These are phyloP conservation scores for Fusarium dimerum DNA, from an alignment of 2,329 filamentous ascomycete species.

Conservation along the genomic window DNA sequence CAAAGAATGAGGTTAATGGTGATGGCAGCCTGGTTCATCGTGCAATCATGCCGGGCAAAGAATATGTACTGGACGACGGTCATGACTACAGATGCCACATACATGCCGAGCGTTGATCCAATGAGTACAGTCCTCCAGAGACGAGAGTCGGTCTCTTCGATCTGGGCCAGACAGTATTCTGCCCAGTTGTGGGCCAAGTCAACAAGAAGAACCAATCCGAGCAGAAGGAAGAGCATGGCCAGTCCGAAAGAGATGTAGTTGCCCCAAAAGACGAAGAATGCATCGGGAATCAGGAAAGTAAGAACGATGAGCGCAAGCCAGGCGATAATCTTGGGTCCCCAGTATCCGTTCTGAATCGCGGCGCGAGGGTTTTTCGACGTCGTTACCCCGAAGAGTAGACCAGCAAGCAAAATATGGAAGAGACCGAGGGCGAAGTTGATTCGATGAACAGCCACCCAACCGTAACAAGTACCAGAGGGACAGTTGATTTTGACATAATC, in stretches of 20 bases:
- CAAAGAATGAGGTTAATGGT: slow-evolving; percentile 89
- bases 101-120: slow-evolving; percentile 92
- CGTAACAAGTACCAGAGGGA: slow-evolving; percentile 86
- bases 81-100: slow-evolving; percentile 86
- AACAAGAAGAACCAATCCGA: slow-evolving; percentile 89
- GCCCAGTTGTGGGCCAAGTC: slow-evolving; percentile 97
- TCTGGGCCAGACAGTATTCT: slow-evolving; percentile 91
- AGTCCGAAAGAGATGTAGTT: slow-evolving; percentile 88
- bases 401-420: slow-evolving; percentile 85
- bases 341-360: slow-evolving; percentile 94
- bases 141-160: slow-evolving; percentile 83
- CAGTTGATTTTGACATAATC: slow-evolving; percentile 97
- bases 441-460: slow-evolving; percentile 93
- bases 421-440: slow-evolving; percentile 97
- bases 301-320: slow-evolving; percentile 87
- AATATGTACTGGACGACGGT: slow-evolving; percentile 97
- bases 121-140: slow-evolving; percentile 86
- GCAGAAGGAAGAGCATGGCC: slow-evolving; percentile 89
- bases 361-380: slow-evolving; percentile 87
- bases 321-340: slow-evolving; percentile 91
- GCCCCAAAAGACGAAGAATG: slow-evolving; percentile 93
- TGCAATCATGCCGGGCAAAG: slow-evolving; percentile 79
- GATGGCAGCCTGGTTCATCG: slow-evolving; percentile 96
- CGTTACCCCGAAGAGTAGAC: slow-evolving; percentile 82
- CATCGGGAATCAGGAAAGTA: slow-evolving; percentile 93